Conservation (phyloP, 1,284 basidiomycete genomes). For the Rhodotorula sp. region DNA sequence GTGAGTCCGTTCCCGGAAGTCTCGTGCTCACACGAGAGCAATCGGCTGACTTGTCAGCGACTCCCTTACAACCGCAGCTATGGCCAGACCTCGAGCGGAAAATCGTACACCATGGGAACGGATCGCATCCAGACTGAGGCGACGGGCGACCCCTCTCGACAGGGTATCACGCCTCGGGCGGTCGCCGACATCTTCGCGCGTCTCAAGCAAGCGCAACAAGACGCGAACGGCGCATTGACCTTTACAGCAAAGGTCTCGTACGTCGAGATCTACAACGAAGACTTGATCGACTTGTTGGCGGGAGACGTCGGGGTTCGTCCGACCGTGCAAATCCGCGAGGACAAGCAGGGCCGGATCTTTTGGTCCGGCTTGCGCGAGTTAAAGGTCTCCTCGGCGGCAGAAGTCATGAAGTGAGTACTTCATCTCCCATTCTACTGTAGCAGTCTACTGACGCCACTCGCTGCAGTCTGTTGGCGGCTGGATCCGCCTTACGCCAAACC, state of each 20-base stretch:
- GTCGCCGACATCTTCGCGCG: slow-evolving; percentile 84
- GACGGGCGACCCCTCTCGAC: slow-evolving; percentile 55
- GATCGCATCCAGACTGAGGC: slow-evolving; percentile 82
- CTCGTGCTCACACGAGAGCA: not conserved
- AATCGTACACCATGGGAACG: slow-evolving; percentile 88
- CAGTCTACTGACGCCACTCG: not conserved
- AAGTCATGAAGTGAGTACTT: slow-evolving; percentile 83
- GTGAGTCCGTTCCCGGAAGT: not conserved
- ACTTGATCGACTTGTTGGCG: slow-evolving; percentile 57
- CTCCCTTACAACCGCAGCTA: slow-evolving; percentile 55
- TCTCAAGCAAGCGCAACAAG: slow-evolving; percentile 70
- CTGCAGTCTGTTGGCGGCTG: slow-evolving; percentile 55
- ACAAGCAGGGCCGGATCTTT: slow-evolving; percentile 92
- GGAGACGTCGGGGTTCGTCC: slow-evolving; percentile 66
- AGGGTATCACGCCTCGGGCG: slow-evolving; percentile 90
- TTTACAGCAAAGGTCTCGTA: slow-evolving; percentile 67
- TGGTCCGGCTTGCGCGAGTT: slow-evolving; percentile 95
- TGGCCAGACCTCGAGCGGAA: slow-evolving; percentile 95
- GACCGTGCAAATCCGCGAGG: slow-evolving; percentile 93
- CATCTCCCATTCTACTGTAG: not conserved
- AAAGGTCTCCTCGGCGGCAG: slow-evolving; percentile 71
- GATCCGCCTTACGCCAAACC: slow-evolving; percentile 84
- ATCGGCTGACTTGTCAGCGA: not conserved
- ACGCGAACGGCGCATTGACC: slow-evolving; percentile 64
- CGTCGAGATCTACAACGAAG: slow-evolving; percentile 96